These are phyloP conservation scores for Malus domestica DNA, from an alignment of 306 rosid genomes.

Conservation along the genomic window DNA sequence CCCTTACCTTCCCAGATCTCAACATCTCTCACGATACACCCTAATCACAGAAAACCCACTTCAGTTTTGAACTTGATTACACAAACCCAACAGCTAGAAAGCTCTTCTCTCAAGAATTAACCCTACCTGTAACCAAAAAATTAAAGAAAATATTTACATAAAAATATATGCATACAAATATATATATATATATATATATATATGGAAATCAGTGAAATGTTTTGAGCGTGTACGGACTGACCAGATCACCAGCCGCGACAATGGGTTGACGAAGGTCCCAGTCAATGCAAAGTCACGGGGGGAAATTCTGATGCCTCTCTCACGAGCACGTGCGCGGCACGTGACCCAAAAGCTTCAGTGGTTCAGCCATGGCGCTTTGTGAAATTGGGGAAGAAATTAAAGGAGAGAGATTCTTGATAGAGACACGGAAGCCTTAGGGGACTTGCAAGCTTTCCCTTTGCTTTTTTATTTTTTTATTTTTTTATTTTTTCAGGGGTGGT, in stretches of 20 bases:
- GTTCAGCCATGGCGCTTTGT: conserved; percentile 12
- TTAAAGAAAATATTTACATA: background rate
- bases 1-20: conserved; percentile 46
- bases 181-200: no score
- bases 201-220: background rate
- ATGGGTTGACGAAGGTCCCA: conserved; percentile 17
- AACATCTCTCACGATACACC: conserved; percentile 42
- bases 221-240: background rate
- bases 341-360: conserved; percentile 4
- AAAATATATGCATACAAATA: background rate
- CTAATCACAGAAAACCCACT: conserved; percentile 27
- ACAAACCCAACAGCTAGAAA: background rate
- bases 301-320: conserved; percentile 24
- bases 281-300: conserved; percentile 44
- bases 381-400: background rate
- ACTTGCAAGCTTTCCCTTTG: background rate
- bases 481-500: background rate
- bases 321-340: conserved; percentile 4
- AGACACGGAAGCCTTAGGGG: background rate
- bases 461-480: background rate
- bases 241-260: conserved; percentile 33
- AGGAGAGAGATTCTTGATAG: background rate
- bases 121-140: background rate
- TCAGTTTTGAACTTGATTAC: conserved; percentile 5
- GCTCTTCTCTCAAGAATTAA: background rate